Evolutionary conservation across 495 filamentous ascomycete genomes (phyloP).

Genomic region (Evernia prunastri): DNA sequence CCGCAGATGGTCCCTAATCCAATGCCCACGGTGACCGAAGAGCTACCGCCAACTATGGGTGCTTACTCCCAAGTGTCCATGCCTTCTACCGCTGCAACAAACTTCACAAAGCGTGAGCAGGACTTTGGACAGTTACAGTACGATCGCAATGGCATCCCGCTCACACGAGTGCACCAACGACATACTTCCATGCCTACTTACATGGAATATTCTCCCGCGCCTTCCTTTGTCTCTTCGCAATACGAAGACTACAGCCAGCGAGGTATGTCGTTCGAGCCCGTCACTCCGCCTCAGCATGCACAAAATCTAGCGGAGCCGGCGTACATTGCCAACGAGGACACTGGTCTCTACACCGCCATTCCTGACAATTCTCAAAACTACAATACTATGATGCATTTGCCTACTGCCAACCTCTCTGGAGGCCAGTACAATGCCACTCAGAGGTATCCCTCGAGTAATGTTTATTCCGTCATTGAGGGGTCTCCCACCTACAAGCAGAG

Average conservation of each 20-base stretch:
- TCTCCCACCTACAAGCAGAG: constrained; percentile 98
- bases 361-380: constrained; percentile 63
- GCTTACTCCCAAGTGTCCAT: constrained; percentile 63
- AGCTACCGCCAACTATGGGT: constrained; percentile 61
- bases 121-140: constrained; percentile 73
- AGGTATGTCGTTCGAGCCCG: constrained; percentile 89
- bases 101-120: constrained; percentile 74
- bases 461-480: constrained; percentile 94
- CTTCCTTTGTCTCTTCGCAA: constrained; percentile 93
- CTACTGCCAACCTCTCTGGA: constrained; percentile 74
- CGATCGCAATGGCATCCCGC: constrained; percentile 82
- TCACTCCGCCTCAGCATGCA: constrained; percentile 89
- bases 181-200: constrained; percentile 97
- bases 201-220: constrained; percentile 95
- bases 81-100: constrained; percentile 55
- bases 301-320: constrained; percentile 78
- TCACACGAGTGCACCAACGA: constrained; percentile 74
- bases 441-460: constrained; percentile 65
- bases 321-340: constrained; percentile 96
- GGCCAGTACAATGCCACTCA: constrained; percentile 66
- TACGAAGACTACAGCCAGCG: constrained; percentile 97
- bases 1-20: constrained; percentile 65
- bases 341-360: constrained; percentile 88
- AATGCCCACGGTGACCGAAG: constrained; percentile 75
- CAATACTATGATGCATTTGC: constrained; percentile 84